These are phyloP conservation scores for Pinus taeda DNA, from an alignment of 75 land plant genomes.

Conservation along the genomic window DNA sequence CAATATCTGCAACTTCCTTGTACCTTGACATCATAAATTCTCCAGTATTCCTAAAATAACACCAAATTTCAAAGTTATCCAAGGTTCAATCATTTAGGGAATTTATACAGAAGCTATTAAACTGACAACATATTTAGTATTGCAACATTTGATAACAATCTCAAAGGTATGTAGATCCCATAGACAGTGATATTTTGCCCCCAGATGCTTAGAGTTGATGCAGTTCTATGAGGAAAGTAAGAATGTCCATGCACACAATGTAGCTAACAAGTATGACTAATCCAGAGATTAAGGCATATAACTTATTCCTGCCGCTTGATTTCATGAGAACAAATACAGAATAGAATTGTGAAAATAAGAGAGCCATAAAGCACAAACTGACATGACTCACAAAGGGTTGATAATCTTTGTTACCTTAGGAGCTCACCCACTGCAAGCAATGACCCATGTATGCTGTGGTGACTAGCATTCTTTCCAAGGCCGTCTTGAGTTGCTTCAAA, in stretches of 20 bases:
- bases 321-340: not conserved
- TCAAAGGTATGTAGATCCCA: slow-evolving; percentile 3
- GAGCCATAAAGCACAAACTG: not conserved
- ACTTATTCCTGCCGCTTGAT: not conserved
- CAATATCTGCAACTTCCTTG: slow-evolving; percentile 97
- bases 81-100: not conserved
- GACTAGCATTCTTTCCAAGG: slow-evolving; percentile 87
- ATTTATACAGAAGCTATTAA: not conserved
- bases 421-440: slow-evolving; percentile 98
- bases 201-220: not conserved
- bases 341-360: not conserved
- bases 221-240: not conserved
- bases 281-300: not conserved
- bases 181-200: not conserved
- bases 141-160: not conserved
- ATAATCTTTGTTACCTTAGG: slow-evolving; percentile 54
- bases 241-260: not conserved
- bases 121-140: not conserved
- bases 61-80: not conserved
- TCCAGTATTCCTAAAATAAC: slow-evolving; percentile 75
- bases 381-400: not conserved
- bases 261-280: not conserved
- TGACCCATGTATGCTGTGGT: slow-evolving; percentile 99
- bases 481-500: slow-evolving; percentile 99
- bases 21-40: slow-evolving; percentile 99